A percentile compares a stretch with the other conserved stretches of the same genome.
These are phyloP conservation scores for Trichophyton benhamiae DNA, from an alignment of 2,329 filamentous ascomycete species.

Conservation along the genomic window DNA sequence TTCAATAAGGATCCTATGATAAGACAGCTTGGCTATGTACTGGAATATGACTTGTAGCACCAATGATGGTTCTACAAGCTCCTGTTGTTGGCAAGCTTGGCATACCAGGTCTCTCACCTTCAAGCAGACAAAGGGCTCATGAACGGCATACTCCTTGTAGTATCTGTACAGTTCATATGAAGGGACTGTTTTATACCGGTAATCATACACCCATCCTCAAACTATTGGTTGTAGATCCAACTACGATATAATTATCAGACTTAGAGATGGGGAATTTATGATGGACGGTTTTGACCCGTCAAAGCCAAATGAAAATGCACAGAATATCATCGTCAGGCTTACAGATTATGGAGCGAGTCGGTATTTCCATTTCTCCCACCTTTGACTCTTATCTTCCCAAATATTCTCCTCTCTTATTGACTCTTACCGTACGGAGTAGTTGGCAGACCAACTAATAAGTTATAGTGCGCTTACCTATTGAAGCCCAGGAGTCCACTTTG, in stretches of 20 bases:
- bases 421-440: constrained; percentile 6
- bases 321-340: constrained; percentile 13
- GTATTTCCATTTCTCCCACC: constrained; percentile 2
- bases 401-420: neutral
- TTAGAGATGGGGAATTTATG: neutral
- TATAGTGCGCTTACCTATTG: constrained; percentile 12
- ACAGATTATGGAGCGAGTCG: constrained; percentile 14
- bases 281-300: neutral
- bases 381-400: neutral
- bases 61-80: constrained; percentile 14
- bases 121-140: constrained; percentile 14
- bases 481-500: constrained; percentile 14
- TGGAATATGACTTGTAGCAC: constrained; percentile 9
- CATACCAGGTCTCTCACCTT: constrained; percentile 11
- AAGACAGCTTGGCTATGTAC: constrained; percentile 6
- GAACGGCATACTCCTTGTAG: constrained; percentile 11
- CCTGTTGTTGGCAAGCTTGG: constrained; percentile 11
- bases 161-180: constrained; percentile 15
- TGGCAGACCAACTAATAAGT: constrained; percentile 11
- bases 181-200: constrained; percentile 13
- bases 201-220: neutral
- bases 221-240: neutral
- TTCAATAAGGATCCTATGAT: constrained; percentile 12
- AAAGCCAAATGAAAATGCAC: constrained; percentile 11
- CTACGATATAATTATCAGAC: constrained; percentile 8